Conservation (phyloP, 306 rosid genomes). For the Cucumis hystrix region DNA sequence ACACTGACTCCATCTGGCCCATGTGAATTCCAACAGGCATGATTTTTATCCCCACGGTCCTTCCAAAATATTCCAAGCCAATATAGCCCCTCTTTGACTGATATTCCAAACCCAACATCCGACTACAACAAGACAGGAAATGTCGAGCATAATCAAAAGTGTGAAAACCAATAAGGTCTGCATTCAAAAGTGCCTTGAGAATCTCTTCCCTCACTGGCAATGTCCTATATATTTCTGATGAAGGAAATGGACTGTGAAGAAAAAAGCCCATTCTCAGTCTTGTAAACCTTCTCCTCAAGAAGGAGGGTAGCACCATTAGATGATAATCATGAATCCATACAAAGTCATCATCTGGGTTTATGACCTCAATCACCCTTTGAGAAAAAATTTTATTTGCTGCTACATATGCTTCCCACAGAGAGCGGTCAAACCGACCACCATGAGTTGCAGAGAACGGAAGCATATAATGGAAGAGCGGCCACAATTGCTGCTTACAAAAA, state of each 20-base stretch:
- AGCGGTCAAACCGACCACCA: conserved; percentile 51
- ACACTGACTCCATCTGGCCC: conserved; percentile 48
- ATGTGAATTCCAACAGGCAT: conserved; percentile 64
- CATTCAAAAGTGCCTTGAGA: conserved; percentile 48
- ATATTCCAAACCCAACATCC: conserved; percentile 57
- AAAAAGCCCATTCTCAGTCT: conserved; percentile 56
- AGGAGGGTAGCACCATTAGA: conserved; percentile 54
- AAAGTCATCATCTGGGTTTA: conserved; percentile 54
- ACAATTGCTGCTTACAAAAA: conserved; percentile 55
- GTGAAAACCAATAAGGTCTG: conserved; percentile 59
- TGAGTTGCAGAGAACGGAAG: conserved; percentile 46
- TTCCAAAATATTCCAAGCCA: conserved; percentile 57
- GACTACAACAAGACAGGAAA: conserved; percentile 58
- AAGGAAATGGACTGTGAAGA: conserved; percentile 57
- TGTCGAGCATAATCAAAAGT: conserved; percentile 70
- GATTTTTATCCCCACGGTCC: conserved; percentile 55
- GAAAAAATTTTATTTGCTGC: conserved; percentile 60
- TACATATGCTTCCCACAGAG: conserved; percentile 61
- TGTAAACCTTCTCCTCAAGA: conserved; percentile 53
- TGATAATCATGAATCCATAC: conserved; percentile 71
- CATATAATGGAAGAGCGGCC: conserved; percentile 69
- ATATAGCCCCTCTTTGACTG: conserved; percentile 63
- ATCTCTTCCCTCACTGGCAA: conserved; percentile 58
- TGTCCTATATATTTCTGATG: conserved; percentile 57
- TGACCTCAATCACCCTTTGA: conserved; percentile 50